Conservation (phyloP, 75 land plant genomes). For the Pinus tabuliformis region DNA sequence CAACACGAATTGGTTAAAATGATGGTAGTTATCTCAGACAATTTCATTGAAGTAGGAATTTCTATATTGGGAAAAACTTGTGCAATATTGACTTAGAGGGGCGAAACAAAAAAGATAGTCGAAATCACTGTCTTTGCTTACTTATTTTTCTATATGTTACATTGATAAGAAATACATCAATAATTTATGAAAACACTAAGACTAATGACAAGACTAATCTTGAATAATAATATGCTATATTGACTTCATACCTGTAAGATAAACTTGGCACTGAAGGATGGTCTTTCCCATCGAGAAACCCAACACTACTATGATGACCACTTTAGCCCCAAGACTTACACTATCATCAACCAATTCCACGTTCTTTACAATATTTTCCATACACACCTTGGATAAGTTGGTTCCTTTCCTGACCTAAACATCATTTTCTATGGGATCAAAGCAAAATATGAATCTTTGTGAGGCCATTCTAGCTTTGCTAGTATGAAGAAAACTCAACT, state of each 20-base stretch:
- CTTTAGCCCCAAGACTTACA: constrained; percentile 31
- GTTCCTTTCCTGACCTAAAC: constrained; percentile 71
- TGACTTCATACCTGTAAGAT: constrained; percentile 53
- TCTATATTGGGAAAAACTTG: too few relatives aligned
- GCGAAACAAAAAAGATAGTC: too few relatives aligned
- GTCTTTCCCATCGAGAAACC: constrained; percentile 74
- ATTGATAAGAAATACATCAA: too few relatives aligned
- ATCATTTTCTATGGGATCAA: constrained; percentile 66
- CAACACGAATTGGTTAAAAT: too few relatives aligned
- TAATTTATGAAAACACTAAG: too few relatives aligned
- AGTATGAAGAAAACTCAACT: constrained; percentile 78
- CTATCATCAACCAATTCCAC: constrained; percentile 38
- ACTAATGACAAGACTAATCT: too few relatives aligned
- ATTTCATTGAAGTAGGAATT: too few relatives aligned
- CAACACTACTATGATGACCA: constrained; percentile 87
- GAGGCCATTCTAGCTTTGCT: constrained; percentile 85
- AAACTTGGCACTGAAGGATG: constrained; percentile 70
- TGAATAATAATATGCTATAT: not conserved
- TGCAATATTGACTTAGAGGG: too few relatives aligned
- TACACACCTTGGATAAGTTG: constrained; percentile 79
- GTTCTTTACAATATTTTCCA: constrained; percentile 77
- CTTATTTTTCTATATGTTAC: too few relatives aligned
- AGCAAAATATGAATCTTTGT: constrained; percentile 77
- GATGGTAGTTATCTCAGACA: too few relatives aligned
- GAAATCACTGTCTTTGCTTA: too few relatives aligned